Percentiles rank a stretch among this genome's conserved stretches.
These are phyloP conservation scores for Echria macrotheca DNA, from an alignment of 495 filamentous ascomycete genomes.

Conservation along the genomic window DNA sequence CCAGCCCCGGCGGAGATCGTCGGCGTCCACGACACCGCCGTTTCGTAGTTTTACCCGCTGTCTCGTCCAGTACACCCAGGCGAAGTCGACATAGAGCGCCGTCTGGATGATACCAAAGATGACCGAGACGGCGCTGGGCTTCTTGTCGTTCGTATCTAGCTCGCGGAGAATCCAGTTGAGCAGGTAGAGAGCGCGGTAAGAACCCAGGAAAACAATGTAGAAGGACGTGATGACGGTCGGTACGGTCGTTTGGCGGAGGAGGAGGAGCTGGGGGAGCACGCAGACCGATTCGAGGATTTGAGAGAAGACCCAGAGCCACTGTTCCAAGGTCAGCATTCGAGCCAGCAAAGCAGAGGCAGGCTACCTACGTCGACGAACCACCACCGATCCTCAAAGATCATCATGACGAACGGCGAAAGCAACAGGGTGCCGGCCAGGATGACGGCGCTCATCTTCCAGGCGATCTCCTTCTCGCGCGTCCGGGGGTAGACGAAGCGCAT, in stretches of 20 bases:
- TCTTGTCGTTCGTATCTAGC: constrained; percentile 47
- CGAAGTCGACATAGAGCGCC: constrained; percentile 86
- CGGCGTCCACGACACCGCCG: constrained; percentile 87
- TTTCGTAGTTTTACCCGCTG: constrained; percentile 91
- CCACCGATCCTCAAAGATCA: constrained; percentile 50
- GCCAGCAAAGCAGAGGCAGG: background rate
- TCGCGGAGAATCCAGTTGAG: constrained; percentile 81
- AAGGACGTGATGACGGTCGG: constrained; percentile 95
- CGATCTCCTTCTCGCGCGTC: constrained; percentile 81
- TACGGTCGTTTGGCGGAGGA: constrained; percentile 88
- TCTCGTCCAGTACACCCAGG: constrained; percentile 91
- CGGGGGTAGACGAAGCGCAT: constrained; percentile 86
- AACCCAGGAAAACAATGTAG: constrained; percentile 83
- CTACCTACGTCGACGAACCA: constrained; percentile 53
- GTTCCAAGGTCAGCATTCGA: background rate
- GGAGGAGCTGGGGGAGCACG: constrained; percentile 83
- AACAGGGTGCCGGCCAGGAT: constrained; percentile 55
- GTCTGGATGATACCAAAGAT: constrained; percentile 90
- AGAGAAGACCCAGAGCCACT: constrained; percentile 81
- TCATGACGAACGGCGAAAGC: constrained; percentile 59
- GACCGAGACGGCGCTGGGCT: constrained; percentile 65
- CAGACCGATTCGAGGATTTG: constrained; percentile 86
- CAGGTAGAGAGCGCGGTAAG: constrained; percentile 86
- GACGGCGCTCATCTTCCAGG: constrained; percentile 76
- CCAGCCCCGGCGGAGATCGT: constrained; percentile 81